Evolutionary conservation across 2,329 filamentous ascomycete genomes (phyloP).

Genomic region (Monosporascus sp.): DNA sequence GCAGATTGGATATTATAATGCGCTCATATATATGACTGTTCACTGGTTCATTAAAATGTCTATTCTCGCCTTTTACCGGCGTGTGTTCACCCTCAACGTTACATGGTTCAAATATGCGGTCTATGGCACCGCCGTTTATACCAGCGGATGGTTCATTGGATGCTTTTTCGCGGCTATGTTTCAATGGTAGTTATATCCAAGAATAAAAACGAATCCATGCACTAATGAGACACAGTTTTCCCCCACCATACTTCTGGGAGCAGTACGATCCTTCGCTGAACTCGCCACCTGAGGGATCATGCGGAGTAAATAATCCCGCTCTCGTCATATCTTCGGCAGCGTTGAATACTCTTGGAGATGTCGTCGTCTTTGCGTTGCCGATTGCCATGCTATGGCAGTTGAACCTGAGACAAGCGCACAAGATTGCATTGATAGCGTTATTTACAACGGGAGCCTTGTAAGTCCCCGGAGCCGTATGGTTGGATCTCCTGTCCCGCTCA

Average conservation of each 20-base stretch:
- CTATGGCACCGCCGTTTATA: background rate
- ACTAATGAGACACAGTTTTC: background rate
- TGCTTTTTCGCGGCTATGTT: background rate
- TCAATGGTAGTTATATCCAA: background rate
- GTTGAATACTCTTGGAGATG: background rate
- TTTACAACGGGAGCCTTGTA: background rate
- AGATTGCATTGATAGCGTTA: background rate
- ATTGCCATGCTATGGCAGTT: background rate
- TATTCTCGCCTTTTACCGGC: background rate
- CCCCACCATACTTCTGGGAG: background rate
- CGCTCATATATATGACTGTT: background rate
- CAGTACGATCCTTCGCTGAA: background rate
- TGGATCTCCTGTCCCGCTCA: background rate
- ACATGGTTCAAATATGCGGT: background rate
- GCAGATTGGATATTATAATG: background rate
- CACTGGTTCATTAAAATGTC: background rate
- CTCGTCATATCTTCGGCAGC: background rate
- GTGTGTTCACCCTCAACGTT: background rate
- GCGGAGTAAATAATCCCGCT: background rate
- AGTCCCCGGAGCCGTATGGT: background rate
- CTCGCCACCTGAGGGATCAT: background rate
- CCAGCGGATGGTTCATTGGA: background rate
- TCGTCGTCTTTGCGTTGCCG: background rate
- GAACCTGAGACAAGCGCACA: background rate
- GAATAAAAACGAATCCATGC: background rate